phyloP scores from a whole-genome alignment of 2,329 filamentous ascomycete genomes.

The Furcasterigmium sp. region DNA sequence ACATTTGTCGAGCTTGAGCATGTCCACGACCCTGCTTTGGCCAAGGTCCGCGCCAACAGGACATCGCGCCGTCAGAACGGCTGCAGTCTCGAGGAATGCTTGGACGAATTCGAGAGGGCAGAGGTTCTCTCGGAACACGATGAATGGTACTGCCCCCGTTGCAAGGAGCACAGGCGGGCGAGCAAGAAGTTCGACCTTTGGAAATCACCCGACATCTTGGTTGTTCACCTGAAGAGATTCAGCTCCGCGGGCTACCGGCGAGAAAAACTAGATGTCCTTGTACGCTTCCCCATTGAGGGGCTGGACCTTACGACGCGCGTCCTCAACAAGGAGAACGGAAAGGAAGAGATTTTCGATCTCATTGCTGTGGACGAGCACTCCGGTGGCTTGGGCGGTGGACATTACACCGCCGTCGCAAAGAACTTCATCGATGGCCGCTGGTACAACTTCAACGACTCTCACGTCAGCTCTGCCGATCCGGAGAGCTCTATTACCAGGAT shows the following conservation, averaged over 20 bases:
- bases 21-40: conserved; percentile 59
- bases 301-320: conserved; percentile 79
- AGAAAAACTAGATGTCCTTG: conserved; percentile 85
- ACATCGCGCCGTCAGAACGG: conserved; percentile 54
- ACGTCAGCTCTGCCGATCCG: conserved; percentile 58
- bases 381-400: conserved; percentile 86
- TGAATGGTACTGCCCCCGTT: conserved; percentile 94
- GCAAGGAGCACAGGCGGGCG: conserved; percentile 87
- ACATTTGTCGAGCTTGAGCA: conserved; percentile 51
- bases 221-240: conserved; percentile 94
- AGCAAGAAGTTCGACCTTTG: conserved; percentile 97
- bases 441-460: conserved; percentile 95
- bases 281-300: conserved; percentile 87
- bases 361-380: conserved; percentile 96
- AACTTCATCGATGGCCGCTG: conserved; percentile 86
- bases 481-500: conserved; percentile 63
- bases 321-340: conserved; percentile 72
- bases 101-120: conserved; percentile 90
- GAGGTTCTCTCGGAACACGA: conserved; percentile 93
- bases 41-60: conserved; percentile 57
- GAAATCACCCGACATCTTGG: conserved; percentile 92
- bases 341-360: conserved; percentile 82
- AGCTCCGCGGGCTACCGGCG: conserved; percentile 76
- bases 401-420: conserved; percentile 92
- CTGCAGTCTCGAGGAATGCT: conserved; percentile 81